Conservation (phyloP, 163 green algal genomes). For the Volvox carteri region DNA sequence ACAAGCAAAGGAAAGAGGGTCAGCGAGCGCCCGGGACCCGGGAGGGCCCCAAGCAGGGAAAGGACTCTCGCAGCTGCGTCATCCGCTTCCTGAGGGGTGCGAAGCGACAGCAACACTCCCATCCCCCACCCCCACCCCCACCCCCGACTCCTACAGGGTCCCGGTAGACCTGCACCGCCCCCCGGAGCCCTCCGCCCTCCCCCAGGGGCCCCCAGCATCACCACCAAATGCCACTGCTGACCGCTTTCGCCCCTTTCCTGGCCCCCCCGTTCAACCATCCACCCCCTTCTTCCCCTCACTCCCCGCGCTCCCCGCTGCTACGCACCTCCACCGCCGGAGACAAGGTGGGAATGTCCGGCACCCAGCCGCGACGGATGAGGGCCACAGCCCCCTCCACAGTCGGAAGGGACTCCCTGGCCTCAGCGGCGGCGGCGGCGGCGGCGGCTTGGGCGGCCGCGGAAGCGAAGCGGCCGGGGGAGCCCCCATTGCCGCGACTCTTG, state of each 20-base stretch:
- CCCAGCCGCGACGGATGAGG: slow-evolving; percentile 20
- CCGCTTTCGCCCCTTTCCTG: too few species aligned
- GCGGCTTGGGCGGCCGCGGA: background rate
- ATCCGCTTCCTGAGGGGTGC: too few species aligned
- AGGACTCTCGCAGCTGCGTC: too few species aligned
- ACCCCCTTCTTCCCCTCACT: background rate
- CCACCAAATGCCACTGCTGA: background rate
- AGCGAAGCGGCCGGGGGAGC: background rate
- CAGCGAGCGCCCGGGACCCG: too few species aligned
- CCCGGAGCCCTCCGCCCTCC: background rate
- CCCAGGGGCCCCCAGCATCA: background rate
- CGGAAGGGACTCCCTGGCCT: background rate
- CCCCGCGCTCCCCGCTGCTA: background rate
- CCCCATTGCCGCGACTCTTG: background rate
- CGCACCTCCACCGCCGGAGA: slow-evolving; percentile 10
- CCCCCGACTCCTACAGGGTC: background rate
- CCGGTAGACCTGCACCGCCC: background rate
- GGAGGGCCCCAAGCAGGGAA: too few species aligned
- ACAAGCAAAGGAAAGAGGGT: too few species aligned
- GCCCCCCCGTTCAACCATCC: too few species aligned
- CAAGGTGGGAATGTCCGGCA: slow-evolving; percentile 10
- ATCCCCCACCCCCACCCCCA: too few species aligned
- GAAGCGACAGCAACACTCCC: too few species aligned
- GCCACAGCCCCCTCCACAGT: slow-evolving; percentile 14
- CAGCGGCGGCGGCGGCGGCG: background rate